Evolutionary conservation across 2,329 filamentous ascomycete genomes (phyloP), one percentile per base, ranked within the genome.

Genomic region (Amphichorda felina): DNA sequence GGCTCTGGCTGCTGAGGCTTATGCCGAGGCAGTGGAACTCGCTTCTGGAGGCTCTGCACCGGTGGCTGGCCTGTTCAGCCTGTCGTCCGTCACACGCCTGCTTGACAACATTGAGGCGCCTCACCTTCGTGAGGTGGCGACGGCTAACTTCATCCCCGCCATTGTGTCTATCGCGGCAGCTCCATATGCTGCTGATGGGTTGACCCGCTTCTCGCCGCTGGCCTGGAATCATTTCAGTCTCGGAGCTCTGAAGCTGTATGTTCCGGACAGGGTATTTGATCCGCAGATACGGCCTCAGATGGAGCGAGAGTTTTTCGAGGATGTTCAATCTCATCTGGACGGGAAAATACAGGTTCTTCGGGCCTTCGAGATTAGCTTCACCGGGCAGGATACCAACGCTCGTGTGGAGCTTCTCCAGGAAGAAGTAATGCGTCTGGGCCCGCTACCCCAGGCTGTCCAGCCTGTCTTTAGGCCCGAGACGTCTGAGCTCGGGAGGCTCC

Each of bases 231-330:
- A 81, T 34, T 77, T 94, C 40, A 80, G 84, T 2, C 58, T 88
- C 15, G 79, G 79, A 13, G 74, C 80, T 27, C 65, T 96, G 33
- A 72, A 73, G 41, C 66, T 95, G 3, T 95, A 89, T 50, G 77
- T 96, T 3, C 88, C 93, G 0, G 81, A 94, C 54, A 79, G 80
- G 44, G 72, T 82, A 4, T 91, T 89, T 48, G 91, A 98, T 54
- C 91, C 91, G 2, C 72, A 79, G 40, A 63, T 79, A 39, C 65
- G 71, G 35, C 72, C 74, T 5, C 64, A 72, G 35, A 70, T 94
- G 14, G 79, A 86, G 45, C 71, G 75, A 15, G 62, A 68, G 30
- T 72, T 70, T 36, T 65, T 70, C 36, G 52, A 64, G 30, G 63
- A 76, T 38, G 65, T 82, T 27, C 69, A 72, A 32, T 43, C 53